Conservation (phyloP, 1,284 basidiomycete genomes). For the Spongispora temasekensis region DNA sequence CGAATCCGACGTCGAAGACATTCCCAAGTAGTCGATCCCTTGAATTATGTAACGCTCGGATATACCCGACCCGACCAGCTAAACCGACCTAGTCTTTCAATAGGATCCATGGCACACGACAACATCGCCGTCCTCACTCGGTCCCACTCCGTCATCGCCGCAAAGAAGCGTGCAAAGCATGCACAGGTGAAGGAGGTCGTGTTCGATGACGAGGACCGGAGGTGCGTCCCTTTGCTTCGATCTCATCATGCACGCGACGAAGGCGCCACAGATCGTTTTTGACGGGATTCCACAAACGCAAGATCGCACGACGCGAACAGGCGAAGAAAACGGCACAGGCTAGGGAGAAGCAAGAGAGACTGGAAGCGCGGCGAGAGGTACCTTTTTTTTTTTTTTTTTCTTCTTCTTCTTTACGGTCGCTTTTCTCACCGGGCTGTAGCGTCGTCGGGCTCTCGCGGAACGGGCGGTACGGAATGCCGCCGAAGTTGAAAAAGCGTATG, state of each 20-base stretch:
- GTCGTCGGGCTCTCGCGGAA: slow-evolving; percentile 69
- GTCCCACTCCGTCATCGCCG: slow-evolving; percentile 58
- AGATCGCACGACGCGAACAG: slow-evolving; percentile 71
- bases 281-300: slow-evolving; percentile 87
- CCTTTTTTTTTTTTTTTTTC: slow-evolving; percentile 25
- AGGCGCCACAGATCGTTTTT: slow-evolving; percentile 65
- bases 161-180: slow-evolving; percentile 58
- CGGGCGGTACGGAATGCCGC: slow-evolving; percentile 69
- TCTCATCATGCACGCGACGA: neutral
- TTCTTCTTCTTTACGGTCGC: too few species aligned
- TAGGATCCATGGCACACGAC: slow-evolving; percentile 19
- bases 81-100: neutral
- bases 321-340: slow-evolving; percentile 67
- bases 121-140: slow-evolving; percentile 61
- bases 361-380: slow-evolving; percentile 72
- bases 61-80: slow-evolving; percentile 19
- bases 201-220: slow-evolving; percentile 77
- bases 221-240: slow-evolving; percentile 40
- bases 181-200: slow-evolving; percentile 68
- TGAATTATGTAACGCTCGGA: slow-evolving; percentile 32
- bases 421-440: slow-evolving; percentile 44
- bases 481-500: slow-evolving; percentile 71
- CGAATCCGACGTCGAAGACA: slow-evolving; percentile 30
- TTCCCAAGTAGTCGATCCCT: slow-evolving; percentile 35
- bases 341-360: slow-evolving; percentile 65